Base-by-base conservation (phyloP, 805 yeast species). In the Candida awuae region DNA sequence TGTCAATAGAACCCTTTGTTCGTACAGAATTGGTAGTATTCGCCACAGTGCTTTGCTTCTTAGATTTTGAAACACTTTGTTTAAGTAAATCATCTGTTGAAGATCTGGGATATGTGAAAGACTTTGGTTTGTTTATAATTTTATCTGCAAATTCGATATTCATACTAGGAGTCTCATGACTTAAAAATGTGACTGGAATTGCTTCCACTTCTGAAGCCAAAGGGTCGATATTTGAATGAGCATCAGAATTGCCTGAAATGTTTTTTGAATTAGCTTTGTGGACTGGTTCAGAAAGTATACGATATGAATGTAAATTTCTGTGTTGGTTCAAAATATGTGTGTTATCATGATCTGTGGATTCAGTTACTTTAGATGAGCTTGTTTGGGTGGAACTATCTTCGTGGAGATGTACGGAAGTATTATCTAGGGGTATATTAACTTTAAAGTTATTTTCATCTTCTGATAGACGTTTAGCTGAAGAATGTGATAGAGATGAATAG, bases 1-100 rank as follows among this genome's bases (percentile, higher is more conserved):
- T 39, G 29, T 49, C 58, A 47, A 50, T 46, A 3, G 38, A 25
- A 16, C 53, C 49, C 30, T 54, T 53, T 2, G 55, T 50, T 7
- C 29, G 32, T 7, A 37, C 46, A 5, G 50, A 42, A 17, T 43
- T 27, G 16, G 43, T 30, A 7, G 41, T 27, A 7, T 23, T 41
- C 35, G 38, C 15, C 8, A 17, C 19, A 36, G 10, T 35, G 22
- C 6, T 28, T 20, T 23, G 17, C 20, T 21, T 39, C 10, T 17
- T 34, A 4, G 38, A 29, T 8, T 16, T 32, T n/a, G 16, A 17
- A 9, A 2, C 22, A 32, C 25, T 15, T 8, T n/a, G 22, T 8
- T 16, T 18, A 6, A 12, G 19, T 23, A 14, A 5, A 29, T 27
- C 21, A 10, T 14, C 37, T 14, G 35, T 27, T 4, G 42, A 21